Evolutionary conservation across 768 basidiomycete genomes (phyloP), one percentile per base, ranked within the genome.

Genomic region (Leccinum subtestaceum): DNA sequence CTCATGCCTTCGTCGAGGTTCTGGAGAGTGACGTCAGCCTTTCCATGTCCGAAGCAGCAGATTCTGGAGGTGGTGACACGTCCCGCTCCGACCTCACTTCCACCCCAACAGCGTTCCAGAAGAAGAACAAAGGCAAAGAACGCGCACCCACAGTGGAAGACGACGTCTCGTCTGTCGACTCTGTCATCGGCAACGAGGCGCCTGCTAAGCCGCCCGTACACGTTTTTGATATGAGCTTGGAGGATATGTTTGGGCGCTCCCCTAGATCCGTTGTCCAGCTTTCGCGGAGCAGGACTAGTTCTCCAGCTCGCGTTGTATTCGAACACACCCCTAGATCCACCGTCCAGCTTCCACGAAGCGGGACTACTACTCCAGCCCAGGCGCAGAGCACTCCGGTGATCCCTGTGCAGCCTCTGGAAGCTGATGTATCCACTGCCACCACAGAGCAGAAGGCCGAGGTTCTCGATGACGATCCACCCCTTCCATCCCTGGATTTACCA

Each of bases 1-100:
- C 84, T 4, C 87, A 88, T 72, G 87, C 84, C 3, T 88, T 82
- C 67, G 83, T 88, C 12, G 86, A 88, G 70, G 76, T 79, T 36
- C 67, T 89, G 31, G 76, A 78, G 38, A 77, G 75, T 55, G 78
- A 79, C 53, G 65, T 69, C 52, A 75, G 71, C 56, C 38, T 68
- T 48, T 74, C 77, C 59, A 69, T 63, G 53, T 65, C 66, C 1
- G 70, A 72, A 25, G 64, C 65, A 36, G 67, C 67, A 19, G 73
- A 72, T 21, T 75, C 71, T n/a, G 66, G 58, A n/a, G 61, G 63
- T 19, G 77, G 75, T 17, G 76, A 76, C 10, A 64, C 62, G 27
- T 65, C 67, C 31, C 76, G 60, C 55, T 65, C 65, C 60, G 60
- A 67, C 52, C 36, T 59, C 58, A 63, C 67, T 19, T 68, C 62